Base-by-base conservation (phyloP, 257 asterid genomes). In the Oldenlandia corymbosa region DNA sequence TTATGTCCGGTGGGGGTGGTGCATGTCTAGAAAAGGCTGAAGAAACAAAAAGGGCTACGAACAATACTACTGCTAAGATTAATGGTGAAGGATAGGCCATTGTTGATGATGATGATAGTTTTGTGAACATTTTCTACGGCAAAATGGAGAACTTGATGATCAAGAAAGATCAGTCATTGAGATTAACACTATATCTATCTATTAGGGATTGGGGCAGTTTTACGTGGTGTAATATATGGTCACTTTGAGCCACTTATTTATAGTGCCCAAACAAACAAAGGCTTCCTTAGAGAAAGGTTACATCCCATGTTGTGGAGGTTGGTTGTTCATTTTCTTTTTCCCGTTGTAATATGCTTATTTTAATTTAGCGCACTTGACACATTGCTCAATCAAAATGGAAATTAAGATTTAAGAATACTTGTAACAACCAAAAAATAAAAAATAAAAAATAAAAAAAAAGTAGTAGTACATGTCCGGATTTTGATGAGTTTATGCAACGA, bases 1-100 rank as follows among this genome's bases (percentile, higher is more conserved):
- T 76, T 23, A 79, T 69, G 11, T 78, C 67, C 0, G 43, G 27
- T 23, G 86, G 60, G 32, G 59, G 21, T 56, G 57, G 61, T 2
- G 13, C 4, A 5, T n/a, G 23, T 23, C 1, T 14, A 18, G 76
- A 82, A 21, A 77, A 56, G 26, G 75, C 34, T 10, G 82, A 72
- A 36, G 83, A 77, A 45, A 80, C 4, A 39, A 75, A 64, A 21
- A 39, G 21, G 46, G 68, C 7, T 8, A 21, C 14, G 49, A 64
- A n/a, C n/a, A n/a, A 49, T 10, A n/a, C n/a, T n/a, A n/a, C n/a
- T n/a, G n/a, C n/a, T n/a, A 18, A 30, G 21, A 64, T 13, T 36
- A 49, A 12, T 49, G 49, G 24, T 28, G 49, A 13, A 49, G 30
- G 48, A 34, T 20, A 64, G 1, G 58, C 48, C 56, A 39, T 36